These are phyloP conservation scores for Caryocar brasiliense DNA, from an alignment of 441 rosid species.

Conservation along the genomic window DNA sequence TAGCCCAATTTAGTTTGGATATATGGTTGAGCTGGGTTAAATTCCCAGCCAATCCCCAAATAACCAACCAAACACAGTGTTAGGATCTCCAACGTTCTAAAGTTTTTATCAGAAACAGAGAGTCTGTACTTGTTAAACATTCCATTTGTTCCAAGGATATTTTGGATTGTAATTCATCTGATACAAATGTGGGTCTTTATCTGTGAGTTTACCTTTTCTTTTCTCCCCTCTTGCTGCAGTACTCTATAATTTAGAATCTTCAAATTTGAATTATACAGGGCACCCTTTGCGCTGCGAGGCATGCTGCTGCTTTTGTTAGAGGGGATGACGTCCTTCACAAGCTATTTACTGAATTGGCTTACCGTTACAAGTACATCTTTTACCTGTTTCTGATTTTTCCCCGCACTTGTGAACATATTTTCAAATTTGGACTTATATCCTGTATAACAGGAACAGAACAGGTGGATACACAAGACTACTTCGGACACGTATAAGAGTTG, in stretches of 20 bases:
- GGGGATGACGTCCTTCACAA: conserved; percentile 92
- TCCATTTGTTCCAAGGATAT: no score
- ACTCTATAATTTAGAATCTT: not conserved
- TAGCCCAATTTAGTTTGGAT: no score
- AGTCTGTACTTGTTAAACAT: no score
- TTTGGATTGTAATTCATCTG: no score
- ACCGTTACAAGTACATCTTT: conserved; percentile 66
- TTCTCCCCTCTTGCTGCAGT: not conserved
- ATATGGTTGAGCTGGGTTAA: no score
- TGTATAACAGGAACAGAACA: conserved; percentile 61
- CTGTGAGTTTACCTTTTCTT: no score
- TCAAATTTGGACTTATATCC: not conserved
- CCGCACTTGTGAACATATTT: not conserved
- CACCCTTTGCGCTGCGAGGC: conserved; percentile 69
- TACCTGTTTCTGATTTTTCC: not conserved
- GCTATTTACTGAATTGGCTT: conserved; percentile 74
- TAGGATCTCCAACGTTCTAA: no score
- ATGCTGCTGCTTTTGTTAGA: conserved; percentile 80
- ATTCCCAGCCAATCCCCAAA: no score
- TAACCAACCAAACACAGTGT: no score
- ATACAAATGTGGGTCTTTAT: no score
- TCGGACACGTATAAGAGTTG: conserved; percentile 75
- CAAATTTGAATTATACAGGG: conserved; percentile 36
- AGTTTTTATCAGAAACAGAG: no score
- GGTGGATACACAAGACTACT: conserved; percentile 93